Percentiles rank a stretch among this genome's conserved stretches.
phyloP scores from a whole-genome alignment of 208 protist species.

The Leishmania martiniquensis region DNA sequence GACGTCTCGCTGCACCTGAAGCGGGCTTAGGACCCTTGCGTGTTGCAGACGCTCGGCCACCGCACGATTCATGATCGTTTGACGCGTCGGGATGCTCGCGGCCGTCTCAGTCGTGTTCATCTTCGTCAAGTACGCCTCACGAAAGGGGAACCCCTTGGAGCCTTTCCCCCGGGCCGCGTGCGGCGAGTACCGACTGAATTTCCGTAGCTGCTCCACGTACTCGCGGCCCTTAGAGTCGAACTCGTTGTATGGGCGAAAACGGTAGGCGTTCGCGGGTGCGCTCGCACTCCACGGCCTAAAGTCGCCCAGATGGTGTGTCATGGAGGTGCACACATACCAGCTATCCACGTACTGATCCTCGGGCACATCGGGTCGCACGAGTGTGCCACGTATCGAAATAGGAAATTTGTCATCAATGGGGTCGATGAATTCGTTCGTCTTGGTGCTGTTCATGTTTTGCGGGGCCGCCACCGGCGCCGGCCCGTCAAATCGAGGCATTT shows the following conservation, averaged over 20 bases:
- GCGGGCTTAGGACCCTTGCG: conserved; percentile 49
- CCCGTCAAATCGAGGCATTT: conserved; percentile 88
- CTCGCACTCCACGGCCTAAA: conserved; percentile 86
- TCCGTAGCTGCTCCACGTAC: conserved; percentile 82
- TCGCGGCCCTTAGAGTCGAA: conserved; percentile 87
- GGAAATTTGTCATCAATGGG: conserved; percentile 92
- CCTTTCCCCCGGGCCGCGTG: conserved; percentile 59
- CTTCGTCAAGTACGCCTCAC: conserved; percentile 83
- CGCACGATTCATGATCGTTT: conserved; percentile 78
- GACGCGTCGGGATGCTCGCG: background rate
- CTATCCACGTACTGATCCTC: conserved; percentile 91
- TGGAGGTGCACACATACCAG: conserved; percentile 91
- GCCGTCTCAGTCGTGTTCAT: conserved; percentile 52
- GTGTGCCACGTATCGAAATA: conserved; percentile 75
- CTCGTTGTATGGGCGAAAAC: conserved; percentile 86
- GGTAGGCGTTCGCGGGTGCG: conserved; percentile 81
- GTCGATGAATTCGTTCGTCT: conserved; percentile 91
- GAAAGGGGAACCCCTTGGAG: conserved; percentile 76
- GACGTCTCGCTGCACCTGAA: conserved; percentile 84
- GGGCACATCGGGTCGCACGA: conserved; percentile 83
- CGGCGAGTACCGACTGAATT: conserved; percentile 55
- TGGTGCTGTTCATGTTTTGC: conserved; percentile 93
- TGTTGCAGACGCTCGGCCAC: conserved; percentile 60
- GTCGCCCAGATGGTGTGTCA: conserved; percentile 89
- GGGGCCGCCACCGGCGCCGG: conserved; percentile 83